phyloP scores from a whole-genome alignment of 192 early-diverging fungal species.

The Endogone sp. region DNA sequence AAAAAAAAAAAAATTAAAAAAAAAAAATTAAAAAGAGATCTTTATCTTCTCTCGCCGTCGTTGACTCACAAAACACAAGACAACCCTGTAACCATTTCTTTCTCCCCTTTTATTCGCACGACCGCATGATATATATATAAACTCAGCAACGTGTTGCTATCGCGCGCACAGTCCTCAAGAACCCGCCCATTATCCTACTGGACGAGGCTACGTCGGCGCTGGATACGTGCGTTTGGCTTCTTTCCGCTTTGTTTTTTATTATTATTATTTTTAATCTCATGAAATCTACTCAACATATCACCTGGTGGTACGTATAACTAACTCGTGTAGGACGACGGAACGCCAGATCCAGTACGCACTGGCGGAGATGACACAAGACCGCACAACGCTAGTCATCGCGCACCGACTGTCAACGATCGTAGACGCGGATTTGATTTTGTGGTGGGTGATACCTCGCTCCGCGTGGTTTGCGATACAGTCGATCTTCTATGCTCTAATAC shows the following conservation, averaged over 20 bases:
- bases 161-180: conserved; percentile 77
- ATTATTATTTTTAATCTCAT: conserved; percentile 14
- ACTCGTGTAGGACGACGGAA: conserved; percentile 34
- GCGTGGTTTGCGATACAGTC: too few species aligned
- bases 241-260: background rate
- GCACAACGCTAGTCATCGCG: conserved; percentile 86
- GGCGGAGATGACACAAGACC: conserved; percentile 65
- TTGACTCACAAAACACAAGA: too few species aligned
- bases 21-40: too few species aligned
- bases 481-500: too few species aligned
- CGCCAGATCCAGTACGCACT: conserved; percentile 84
- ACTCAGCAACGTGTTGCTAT: conserved; percentile 82
- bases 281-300: too few species aligned
- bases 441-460: conserved; percentile 38
- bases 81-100: too few species aligned
- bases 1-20: too few species aligned
- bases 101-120: background rate
- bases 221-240: conserved; percentile 63
- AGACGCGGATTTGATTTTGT: conserved; percentile 82
- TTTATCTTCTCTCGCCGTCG: too few species aligned
- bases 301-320: background rate
- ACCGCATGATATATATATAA: too few species aligned
- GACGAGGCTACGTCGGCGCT: conserved; percentile 92
- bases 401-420: conserved; percentile 85
- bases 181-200: conserved; percentile 61